These are phyloP conservation scores for Seminavis robusta DNA, from an alignment of 108 stramenopile species.

Conservation along the genomic window DNA sequence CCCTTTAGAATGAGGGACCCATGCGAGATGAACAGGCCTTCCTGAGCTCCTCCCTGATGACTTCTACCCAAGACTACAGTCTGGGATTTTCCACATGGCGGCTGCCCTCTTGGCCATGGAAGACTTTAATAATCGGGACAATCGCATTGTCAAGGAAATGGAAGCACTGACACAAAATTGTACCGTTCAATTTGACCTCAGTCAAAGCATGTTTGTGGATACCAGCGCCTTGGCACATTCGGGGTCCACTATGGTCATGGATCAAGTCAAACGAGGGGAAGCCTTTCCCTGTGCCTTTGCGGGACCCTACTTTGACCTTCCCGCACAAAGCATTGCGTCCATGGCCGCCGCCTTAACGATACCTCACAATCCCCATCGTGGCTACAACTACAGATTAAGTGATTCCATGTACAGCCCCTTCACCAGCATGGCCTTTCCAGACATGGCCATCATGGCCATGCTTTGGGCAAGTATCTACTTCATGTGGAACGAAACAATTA, in stretches of 20 bases:
- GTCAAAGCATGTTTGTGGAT: too few species aligned
- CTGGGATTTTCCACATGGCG: conserved; percentile 9
- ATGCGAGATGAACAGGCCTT: too few species aligned
- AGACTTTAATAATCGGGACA: conserved; percentile 11
- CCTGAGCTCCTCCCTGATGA: too few species aligned
- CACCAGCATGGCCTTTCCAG: conserved; percentile 1
- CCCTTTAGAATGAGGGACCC: too few species aligned
- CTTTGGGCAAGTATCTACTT: not conserved
- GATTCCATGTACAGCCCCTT: not conserved
- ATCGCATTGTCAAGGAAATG: too few species aligned
- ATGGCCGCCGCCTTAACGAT: conserved; percentile 2
- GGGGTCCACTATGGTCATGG: too few species aligned
- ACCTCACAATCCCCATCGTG: not conserved
- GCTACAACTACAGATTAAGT: not conserved
- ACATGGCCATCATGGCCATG: not conserved
- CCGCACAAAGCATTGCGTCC: not conserved
- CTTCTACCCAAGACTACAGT: too few species aligned
- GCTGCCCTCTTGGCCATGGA: conserved; percentile 1
- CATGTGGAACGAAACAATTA: not conserved
- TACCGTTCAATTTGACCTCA: too few species aligned
- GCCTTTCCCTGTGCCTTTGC: conserved; percentile 12
- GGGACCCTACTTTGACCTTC: conserved; percentile 7
- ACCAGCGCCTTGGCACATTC: too few species aligned
- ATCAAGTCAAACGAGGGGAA: too few species aligned
- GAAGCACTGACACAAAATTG: too few species aligned